A percentile compares a stretch with the other conserved stretches of the same genome.
Conservation (phyloP, 805 yeast species). For the Zygotorulaspora chibaensis region DNA sequence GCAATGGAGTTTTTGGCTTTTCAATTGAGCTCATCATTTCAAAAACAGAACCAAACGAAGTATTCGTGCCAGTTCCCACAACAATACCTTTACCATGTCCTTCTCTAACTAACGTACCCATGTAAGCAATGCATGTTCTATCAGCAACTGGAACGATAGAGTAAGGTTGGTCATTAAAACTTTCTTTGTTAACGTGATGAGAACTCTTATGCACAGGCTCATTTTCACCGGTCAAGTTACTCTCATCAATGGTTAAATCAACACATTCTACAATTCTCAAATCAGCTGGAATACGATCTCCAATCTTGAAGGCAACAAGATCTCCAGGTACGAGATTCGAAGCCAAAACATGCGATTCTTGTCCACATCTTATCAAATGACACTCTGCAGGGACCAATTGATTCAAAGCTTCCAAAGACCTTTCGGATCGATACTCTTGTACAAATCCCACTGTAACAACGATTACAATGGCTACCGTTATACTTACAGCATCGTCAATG, state of each 20-base stretch:
- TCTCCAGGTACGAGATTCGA: conserved; percentile 93
- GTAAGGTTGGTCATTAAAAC: conserved; percentile 28
- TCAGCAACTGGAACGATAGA: conserved; percentile 55
- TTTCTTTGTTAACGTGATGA: conserved; percentile 39
- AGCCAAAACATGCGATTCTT: conserved; percentile 78
- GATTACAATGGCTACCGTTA: conserved; percentile 84
- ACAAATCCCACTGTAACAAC: conserved; percentile 97
- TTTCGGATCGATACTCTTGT: conserved; percentile 94
- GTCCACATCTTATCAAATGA: conserved; percentile 78
- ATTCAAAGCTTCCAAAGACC: conserved; percentile 87
- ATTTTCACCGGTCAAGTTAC: conserved; percentile 93
- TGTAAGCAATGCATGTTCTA: conserved; percentile 77
- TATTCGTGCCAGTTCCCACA: conserved; percentile 79
- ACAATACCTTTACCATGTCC: conserved; percentile 95
- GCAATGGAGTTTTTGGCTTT: conserved; percentile 97
- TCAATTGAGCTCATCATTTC: conserved; percentile 93
- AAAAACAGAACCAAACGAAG: conserved; percentile 93
- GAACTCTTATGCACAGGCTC: conserved; percentile 71
- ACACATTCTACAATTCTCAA: conserved; percentile 73
- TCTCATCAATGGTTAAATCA: conserved; percentile 84
- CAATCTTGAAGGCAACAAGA: conserved; percentile 80
- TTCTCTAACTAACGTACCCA: conserved; percentile 96
- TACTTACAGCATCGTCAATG: conserved; percentile 90
- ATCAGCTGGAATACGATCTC: conserved; percentile 97
- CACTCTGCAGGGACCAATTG: conserved; percentile 96